These are phyloP conservation scores for Vitis vinifera DNA, from an alignment of 164 flowering plant genomes.

Conservation along the genomic window DNA sequence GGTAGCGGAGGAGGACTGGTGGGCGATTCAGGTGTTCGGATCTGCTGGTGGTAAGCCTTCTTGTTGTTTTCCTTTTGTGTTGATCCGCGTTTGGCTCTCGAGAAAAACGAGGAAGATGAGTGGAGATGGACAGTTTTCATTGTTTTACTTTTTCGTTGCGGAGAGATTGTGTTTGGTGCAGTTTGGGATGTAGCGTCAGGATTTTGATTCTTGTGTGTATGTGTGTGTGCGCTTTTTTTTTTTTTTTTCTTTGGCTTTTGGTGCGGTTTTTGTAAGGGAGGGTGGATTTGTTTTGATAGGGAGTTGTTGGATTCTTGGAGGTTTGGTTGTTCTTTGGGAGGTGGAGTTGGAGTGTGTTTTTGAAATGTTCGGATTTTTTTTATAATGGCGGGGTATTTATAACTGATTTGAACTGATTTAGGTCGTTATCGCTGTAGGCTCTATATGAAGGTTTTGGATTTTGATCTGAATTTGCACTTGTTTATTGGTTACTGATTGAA, in stretches of 20 bases:
- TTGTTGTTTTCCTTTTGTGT: not conserved
- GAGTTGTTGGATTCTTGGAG: not conserved
- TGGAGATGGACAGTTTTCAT: too few relatives aligned
- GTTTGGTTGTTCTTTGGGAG: not conserved
- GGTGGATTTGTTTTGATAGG: too few relatives aligned
- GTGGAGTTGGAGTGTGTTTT: not conserved
- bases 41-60: constrained; percentile 31
- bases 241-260: too few relatives aligned
- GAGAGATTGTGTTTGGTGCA: too few relatives aligned
- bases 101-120: too few relatives aligned
- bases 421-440: not conserved
- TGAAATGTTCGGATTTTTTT: not conserved
- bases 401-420: not conserved
- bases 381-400: not conserved
- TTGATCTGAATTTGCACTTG: not conserved
- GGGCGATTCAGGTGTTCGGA: constrained; percentile 25
- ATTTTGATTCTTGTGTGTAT: not conserved
- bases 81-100: not conserved
- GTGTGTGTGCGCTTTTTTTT: too few relatives aligned
- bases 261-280: too few relatives aligned
- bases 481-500: not conserved
- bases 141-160: too few relatives aligned
- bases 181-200: too few relatives aligned
- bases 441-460: not conserved
- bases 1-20: not conserved